phyloP scores from a whole-genome alignment of 495 filamentous ascomycete species.

The Podospora tetraspora region DNA sequence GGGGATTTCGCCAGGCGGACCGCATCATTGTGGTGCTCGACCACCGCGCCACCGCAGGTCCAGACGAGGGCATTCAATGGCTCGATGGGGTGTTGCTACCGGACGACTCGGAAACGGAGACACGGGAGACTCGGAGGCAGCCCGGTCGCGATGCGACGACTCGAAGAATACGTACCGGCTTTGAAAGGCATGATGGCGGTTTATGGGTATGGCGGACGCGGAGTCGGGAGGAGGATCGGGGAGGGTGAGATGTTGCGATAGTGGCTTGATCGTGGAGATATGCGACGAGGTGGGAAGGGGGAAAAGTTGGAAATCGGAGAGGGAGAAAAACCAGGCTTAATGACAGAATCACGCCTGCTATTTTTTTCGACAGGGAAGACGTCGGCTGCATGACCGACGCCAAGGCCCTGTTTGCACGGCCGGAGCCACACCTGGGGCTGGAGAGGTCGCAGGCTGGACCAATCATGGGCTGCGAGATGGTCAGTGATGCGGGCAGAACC shows the following conservation, averaged over 20 bases:
- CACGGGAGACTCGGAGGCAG: constrained; percentile 1
- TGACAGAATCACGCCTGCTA: constrained; percentile 1
- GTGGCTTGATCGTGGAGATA: not conserved
- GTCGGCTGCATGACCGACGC: constrained; percentile 19
- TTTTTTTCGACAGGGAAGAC: constrained; percentile 10
- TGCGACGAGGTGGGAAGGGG: not conserved
- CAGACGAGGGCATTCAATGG: constrained; percentile 17
- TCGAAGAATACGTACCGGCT: constrained; percentile 34
- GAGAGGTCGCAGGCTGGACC: constrained; percentile 13
- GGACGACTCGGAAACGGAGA: constrained; percentile 9
- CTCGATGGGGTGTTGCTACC: constrained; percentile 10
- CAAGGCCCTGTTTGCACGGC: constrained; percentile 16
- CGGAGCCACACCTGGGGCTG: constrained; percentile 28
- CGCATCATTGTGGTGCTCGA: not conserved
- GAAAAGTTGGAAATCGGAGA: constrained; percentile 6
- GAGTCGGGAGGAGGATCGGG: not conserved
- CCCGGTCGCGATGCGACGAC: constrained; percentile 3
- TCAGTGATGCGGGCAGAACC: constrained; percentile 29
- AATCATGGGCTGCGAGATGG: constrained; percentile 23
- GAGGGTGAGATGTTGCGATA: not conserved
- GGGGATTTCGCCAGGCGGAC: not conserved
- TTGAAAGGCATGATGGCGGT: constrained; percentile 42
- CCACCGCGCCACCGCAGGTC: not conserved
- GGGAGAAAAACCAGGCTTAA: constrained; percentile 8
- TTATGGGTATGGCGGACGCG: constrained; percentile 12